phyloP scores from a whole-genome alignment of 2,329 filamentous ascomycete species.

The Fusarium sp. region DNA sequence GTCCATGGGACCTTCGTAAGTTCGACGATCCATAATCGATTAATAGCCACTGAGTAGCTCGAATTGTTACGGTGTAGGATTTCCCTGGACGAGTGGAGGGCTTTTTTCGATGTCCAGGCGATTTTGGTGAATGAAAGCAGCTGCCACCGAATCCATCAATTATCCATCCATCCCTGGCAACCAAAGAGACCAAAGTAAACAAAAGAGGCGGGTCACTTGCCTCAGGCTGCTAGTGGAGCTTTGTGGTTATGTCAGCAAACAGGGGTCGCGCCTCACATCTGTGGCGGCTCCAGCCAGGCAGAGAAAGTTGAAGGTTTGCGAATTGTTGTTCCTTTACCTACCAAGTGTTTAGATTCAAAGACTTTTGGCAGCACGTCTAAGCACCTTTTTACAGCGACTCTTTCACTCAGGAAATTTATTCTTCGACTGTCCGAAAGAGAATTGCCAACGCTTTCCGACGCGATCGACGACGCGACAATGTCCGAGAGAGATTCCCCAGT shows the following conservation, averaged over 20 bases:
- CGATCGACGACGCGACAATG: conserved; percentile 49
- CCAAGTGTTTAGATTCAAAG: conserved; percentile 2
- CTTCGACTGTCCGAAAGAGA: background rate
- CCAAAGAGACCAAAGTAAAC: conserved; percentile 51
- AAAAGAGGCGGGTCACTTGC: conserved; percentile 41
- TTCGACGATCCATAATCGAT: conserved; percentile 63
- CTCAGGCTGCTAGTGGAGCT: conserved; percentile 37
- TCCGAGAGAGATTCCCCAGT: conserved; percentile 61
- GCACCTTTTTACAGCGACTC: background rate
- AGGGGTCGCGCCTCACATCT: conserved; percentile 33
- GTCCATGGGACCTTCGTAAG: conserved; percentile 72
- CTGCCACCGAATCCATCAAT: conserved; percentile 30
- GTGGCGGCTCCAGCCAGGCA: conserved; percentile 36
- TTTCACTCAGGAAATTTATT: background rate
- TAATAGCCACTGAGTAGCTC: conserved; percentile 14
- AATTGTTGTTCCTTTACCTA: conserved; percentile 10
- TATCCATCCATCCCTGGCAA: conserved; percentile 44
- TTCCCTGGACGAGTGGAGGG: background rate
- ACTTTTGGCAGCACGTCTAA: background rate
- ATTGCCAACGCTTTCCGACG: background rate
- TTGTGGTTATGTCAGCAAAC: conserved; percentile 48
- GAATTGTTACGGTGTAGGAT: conserved; percentile 16
- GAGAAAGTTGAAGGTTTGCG: conserved; percentile 44
- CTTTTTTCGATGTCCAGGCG: conserved; percentile 8
- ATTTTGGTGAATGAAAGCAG: conserved; percentile 25